Evolutionary conservation across 2,329 filamentous ascomycete species (phyloP), one percentile per base, ranked within the genome.

Genomic region (Trichoderma citrinoviride): DNA sequence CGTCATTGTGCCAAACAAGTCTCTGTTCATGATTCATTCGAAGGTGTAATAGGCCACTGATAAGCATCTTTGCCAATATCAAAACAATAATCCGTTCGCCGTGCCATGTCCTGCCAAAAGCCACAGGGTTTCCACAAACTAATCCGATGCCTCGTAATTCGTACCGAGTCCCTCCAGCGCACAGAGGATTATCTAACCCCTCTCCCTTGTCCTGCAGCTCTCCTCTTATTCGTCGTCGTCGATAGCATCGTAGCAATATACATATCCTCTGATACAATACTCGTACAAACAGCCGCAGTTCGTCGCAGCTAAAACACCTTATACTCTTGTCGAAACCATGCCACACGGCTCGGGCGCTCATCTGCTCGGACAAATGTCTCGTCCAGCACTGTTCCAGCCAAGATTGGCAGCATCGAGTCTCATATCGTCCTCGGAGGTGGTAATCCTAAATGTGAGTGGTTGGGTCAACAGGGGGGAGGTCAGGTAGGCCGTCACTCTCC

Each of bases 141-240:
- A 53, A 37, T 52, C 19, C 40, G 57, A 60, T 46, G 17, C 43
- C 50, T 27, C n/a, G 37, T 53, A 47, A 46, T 25, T 54, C 49
- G 58, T 54, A 53, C 40, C 49, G 40, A 43, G 49, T 54, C 40
- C 64, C 62, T 57, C 70, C 70, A 68, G 71, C 72, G 73, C 73
- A 75, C 73, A 77, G 78, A 80, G 78, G 79, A 79, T 74, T 82
- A 82, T 81, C 81, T 82, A 82, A 83, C 72, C 78, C 79, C 79
- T 78, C 77, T 77, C 68, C 68, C 75, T 37, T 77, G 74, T 73
- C 74, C 75, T 77, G 71, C 71, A 76, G 72, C 68, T 68, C 71
- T 70, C 67, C 60, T 62, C 67, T 65, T 55, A 68, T 65, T 68
- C 68, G 65, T 68, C 68, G 67, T 68, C 68, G 67, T 55, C 69